phyloP scores from a whole-genome alignment of 129 eudicot species.

The Kitagawia praeruptora region DNA sequence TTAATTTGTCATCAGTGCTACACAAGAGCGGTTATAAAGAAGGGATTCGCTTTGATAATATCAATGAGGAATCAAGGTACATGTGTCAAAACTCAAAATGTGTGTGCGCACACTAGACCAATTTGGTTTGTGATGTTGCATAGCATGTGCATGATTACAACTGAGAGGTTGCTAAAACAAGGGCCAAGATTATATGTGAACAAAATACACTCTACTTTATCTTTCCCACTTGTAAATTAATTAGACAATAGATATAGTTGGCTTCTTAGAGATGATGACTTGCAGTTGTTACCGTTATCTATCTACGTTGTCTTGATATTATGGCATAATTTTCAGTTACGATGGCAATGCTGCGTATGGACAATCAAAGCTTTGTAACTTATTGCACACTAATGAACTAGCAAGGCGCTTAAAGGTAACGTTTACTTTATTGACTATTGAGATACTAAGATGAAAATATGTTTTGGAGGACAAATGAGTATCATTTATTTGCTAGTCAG shows the following conservation, averaged over 20 bases:
- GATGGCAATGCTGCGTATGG: slow-evolving; percentile 34
- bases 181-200: background rate
- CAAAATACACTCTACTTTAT: background rate
- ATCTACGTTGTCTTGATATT: slow-evolving; percentile 1
- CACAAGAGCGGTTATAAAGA: slow-evolving; percentile 31
- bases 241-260: background rate
- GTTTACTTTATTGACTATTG: background rate
- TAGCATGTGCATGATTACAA: background rate
- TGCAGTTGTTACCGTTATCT: background rate
- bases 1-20: slow-evolving; percentile 44
- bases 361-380: slow-evolving; percentile 52
- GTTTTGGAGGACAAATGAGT: background rate
- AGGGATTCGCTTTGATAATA: slow-evolving; percentile 52
- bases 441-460: background rate
- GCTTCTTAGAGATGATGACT: background rate
- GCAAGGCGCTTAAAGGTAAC: slow-evolving; percentile 22
- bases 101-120: background rate
- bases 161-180: background rate
- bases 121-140: background rate
- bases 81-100: background rate
- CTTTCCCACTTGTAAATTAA: background rate
- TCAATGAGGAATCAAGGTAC: slow-evolving; percentile 43
- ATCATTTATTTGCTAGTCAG: background rate
- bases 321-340: slow-evolving; percentile 28
- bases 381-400: slow-evolving; percentile 49